A percentile compares a stretch with the other conserved stretches of the same genome.
phyloP scores from a whole-genome alignment of 2,329 filamentous ascomycete genomes.

The Penicillium digitatum region DNA sequence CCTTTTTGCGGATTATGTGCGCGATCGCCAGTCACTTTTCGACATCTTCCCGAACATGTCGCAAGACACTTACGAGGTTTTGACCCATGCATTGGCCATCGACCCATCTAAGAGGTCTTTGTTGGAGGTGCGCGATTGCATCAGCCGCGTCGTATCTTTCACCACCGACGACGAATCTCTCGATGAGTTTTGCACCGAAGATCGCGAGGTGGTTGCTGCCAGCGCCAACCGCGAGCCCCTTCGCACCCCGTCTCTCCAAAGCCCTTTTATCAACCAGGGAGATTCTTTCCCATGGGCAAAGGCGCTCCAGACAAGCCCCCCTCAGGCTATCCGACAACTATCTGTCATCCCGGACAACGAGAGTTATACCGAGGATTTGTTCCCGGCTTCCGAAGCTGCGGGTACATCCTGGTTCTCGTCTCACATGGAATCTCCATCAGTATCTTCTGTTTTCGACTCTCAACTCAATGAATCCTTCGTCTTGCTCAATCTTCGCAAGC shows the following conservation, averaged over 20 bases:
- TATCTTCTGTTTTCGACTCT: conserved; percentile 81
- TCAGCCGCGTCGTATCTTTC: conserved; percentile 79
- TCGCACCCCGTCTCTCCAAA: conserved; percentile 90
- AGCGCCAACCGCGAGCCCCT: conserved; percentile 88
- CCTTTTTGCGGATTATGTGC: conserved; percentile 86
- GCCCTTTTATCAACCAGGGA: conserved; percentile 67
- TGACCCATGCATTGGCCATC: conserved; percentile 83
- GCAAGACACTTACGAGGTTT: conserved; percentile 92
- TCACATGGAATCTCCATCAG: conserved; percentile 71
- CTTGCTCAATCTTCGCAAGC: conserved; percentile 56
- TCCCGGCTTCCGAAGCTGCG: conserved; percentile 67
- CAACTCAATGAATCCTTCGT: conserved; percentile 76
- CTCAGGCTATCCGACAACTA: conserved; percentile 71
- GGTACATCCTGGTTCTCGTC: conserved; percentile 71
- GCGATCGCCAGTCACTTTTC: conserved; percentile 92
- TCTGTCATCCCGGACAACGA: conserved; percentile 77
- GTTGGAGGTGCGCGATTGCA: conserved; percentile 68
- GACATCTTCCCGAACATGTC: conserved; percentile 99
- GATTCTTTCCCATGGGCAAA: conserved; percentile 95
- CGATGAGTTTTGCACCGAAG: conserved; percentile 88
- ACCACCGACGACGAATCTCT: conserved; percentile 87
- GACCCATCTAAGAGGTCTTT: conserved; percentile 88
- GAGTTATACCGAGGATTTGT: conserved; percentile 79
- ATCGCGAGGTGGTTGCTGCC: conserved; percentile 71
- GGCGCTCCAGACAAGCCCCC: conserved; percentile 72